Conservation (phyloP, 1,284 basidiomycete genomes). For the Malassezia sp. region DNA sequence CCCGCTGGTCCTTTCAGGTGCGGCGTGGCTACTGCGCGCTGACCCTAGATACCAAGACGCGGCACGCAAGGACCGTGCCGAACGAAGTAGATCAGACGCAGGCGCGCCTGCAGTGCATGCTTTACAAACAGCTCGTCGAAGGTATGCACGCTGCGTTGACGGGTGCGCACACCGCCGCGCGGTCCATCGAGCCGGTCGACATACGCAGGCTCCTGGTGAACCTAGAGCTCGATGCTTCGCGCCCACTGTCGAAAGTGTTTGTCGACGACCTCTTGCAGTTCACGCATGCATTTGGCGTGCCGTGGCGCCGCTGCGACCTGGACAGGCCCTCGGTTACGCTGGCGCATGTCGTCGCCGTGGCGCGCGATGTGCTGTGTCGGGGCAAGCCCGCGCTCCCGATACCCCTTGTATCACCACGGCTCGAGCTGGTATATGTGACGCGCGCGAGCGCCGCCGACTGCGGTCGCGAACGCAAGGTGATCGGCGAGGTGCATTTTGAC, state of each 20-base stretch:
- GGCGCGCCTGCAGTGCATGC: conserved; percentile 37
- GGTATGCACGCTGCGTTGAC: conserved; percentile 11
- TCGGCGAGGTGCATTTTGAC: conserved; percentile 23
- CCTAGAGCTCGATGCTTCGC: conserved; percentile 17
- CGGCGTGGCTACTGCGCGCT: conserved; percentile 22
- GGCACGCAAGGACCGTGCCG: conserved; percentile 23
- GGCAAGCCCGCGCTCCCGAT: no score
- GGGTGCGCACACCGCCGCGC: neutral
- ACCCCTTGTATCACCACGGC: neutral
- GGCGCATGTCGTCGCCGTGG: neutral
- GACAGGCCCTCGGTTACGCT: neutral
- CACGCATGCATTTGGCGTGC: neutral
- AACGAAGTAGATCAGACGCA: conserved; percentile 22
- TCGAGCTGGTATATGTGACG: conserved; percentile 7
- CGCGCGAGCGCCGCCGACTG: no score
- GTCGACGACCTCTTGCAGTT: conserved; percentile 16
- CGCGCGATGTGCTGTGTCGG: conserved; percentile 1
- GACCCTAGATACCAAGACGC: conserved; percentile 37
- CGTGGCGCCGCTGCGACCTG: neutral
- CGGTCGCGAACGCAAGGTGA: neutral
- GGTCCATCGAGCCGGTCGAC: conserved; percentile 19
- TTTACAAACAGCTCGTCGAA: conserved; percentile 33
- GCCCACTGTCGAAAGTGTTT: conserved; percentile 19
- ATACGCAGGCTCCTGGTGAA: conserved; percentile 9
- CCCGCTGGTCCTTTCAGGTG: conserved; percentile 10